Base-by-base conservation (phyloP, 805 yeast species). In the Limtongia smithiae region DNA sequence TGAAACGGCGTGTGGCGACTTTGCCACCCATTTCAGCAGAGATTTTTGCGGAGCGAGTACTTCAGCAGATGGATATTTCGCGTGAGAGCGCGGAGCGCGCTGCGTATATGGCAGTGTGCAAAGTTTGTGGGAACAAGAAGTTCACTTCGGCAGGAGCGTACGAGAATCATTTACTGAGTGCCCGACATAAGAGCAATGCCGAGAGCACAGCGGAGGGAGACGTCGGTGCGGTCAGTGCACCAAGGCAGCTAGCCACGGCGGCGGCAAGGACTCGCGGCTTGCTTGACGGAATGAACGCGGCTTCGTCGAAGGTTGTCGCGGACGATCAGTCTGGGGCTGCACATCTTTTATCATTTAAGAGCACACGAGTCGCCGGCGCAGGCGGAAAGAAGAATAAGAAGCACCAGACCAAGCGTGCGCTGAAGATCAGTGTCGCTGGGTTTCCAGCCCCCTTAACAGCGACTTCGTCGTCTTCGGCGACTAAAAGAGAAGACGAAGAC, bases 1-100 rank as follows among this genome's bases (percentile, higher is more conserved):
- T 93, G 63, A 93, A 93, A 65, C 80, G 98, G 70, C 78, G 96
- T 61, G 96, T 93, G 28, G 95, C 96, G 0, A 77, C 77, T 27
- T 69, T 89, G 50, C 83, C 90, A 5, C 83, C 95, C 1, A 79
- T 89, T 27, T 69, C 81, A 17, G 79, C 87, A 1, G 84, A 75
- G 34, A 68, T 76, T 1, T 85, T 85, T 67, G 85, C 85, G 18
- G 85, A 82, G 57, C 84, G 87, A 64, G 83, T 84, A 30, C 63
- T 66, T 31, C 65, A 66, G 54, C 72, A 68, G 58, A 61, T 64
- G 52, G 52, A 50, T 22, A 46, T 41, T 9, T 41, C 48, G 25
- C 44, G 54, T 17, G 46, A 44, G 43, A 54, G 43, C 21, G 54
- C 44, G 41, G 62, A 51, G 31, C 39, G 40, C 7, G 37, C 47